A percentile compares a stretch with the other conserved stretches of the same genome.
These are phyloP conservation scores for Podila verticillata DNA, from an alignment of 192 early-diverging fungal species.

Conservation along the genomic window DNA sequence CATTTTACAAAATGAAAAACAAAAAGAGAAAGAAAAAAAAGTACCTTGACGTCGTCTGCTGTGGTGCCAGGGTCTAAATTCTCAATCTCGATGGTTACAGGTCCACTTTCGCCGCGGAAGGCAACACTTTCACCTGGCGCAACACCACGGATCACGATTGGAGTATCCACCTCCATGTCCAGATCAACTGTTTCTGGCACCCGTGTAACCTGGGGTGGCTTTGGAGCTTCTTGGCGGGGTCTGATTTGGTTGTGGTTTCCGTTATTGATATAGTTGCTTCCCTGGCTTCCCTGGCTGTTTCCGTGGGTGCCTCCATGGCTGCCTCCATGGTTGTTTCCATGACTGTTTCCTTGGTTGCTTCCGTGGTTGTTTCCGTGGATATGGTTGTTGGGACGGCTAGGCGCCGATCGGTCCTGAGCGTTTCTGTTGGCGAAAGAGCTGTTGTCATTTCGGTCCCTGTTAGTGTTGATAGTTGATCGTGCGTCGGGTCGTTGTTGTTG, in stretches of 20 bases:
- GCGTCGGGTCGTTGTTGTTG: conserved; percentile 3
- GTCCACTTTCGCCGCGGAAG: conserved; percentile 61
- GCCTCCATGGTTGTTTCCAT: no score
- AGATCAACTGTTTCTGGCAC: conserved; percentile 19
- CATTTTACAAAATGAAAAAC: neutral
- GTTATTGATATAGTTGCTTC: neutral
- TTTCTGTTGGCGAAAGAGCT: neutral
- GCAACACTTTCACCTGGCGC: conserved; percentile 35
- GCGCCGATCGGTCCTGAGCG: neutral
- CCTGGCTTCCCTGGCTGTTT: neutral
- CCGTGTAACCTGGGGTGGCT: neutral
- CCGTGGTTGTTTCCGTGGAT: neutral
- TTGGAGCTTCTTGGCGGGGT: neutral
- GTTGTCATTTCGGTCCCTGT: conserved; percentile 14
- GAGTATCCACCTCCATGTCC: conserved; percentile 34
- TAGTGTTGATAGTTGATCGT: conserved; percentile 2
- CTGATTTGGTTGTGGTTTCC: neutral
- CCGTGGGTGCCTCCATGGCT: neutral
- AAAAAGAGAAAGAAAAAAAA: neutral
- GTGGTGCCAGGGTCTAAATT: conserved; percentile 60
- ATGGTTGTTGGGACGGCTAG: neutral
- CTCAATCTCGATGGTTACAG: conserved; percentile 56
- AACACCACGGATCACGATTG: conserved; percentile 29
- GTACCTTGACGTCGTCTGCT: conserved; percentile 62
- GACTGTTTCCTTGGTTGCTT: no score